Evolutionary conservation across 2,329 filamentous ascomycete genomes (phyloP), one percentile per base, ranked within the genome.

Genomic region (Nothophoma quercina): DNA sequence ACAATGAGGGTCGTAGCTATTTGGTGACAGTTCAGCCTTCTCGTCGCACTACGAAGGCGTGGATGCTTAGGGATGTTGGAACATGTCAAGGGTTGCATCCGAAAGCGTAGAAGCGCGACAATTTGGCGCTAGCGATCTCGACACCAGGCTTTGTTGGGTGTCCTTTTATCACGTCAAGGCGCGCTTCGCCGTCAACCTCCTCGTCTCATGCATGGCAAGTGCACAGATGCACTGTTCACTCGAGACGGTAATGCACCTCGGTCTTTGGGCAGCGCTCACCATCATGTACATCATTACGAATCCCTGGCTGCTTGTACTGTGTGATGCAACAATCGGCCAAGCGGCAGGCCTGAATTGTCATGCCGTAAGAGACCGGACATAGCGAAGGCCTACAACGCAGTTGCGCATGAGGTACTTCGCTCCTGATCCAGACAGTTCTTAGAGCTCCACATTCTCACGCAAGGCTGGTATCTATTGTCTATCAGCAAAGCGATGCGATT

Each of bases 221-320:
- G 69, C 64, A 70, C 67, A 67, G 70, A 67, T 69, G 65, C 63
- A 61, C 62, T 66, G 68, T 69, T 67, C 68, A 65, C 62, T 62
- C 33, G 29, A n/a, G 47, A 36, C 30, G 63, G 42, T 71, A 68
- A 72, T 73, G 71, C 70, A 68, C 59, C 56, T 70, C 64, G 64
- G 67, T 62, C 61, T 56, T 67, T 67, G 61, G 66, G 62, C 68
- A 59, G 51, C 56, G 55, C 64, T 69, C 70, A 73, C 71, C 70
- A 70, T 70, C 62, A 69, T 68, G 65, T 59, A 59, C 68, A 71
- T 69, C 67, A 68, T 51, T 25, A 50, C 51, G 26, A 45, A 63
- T 55, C 58, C 64, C 51, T 59, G 63, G 39, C 53, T 53, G 40
- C 18, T 35, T 48, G 43, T 23, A 42, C 38, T 49, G 50, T 45